phyloP scores from a whole-genome alignment of 2,329 filamentous ascomycete species.

The Arachnopeziza araneosa region DNA sequence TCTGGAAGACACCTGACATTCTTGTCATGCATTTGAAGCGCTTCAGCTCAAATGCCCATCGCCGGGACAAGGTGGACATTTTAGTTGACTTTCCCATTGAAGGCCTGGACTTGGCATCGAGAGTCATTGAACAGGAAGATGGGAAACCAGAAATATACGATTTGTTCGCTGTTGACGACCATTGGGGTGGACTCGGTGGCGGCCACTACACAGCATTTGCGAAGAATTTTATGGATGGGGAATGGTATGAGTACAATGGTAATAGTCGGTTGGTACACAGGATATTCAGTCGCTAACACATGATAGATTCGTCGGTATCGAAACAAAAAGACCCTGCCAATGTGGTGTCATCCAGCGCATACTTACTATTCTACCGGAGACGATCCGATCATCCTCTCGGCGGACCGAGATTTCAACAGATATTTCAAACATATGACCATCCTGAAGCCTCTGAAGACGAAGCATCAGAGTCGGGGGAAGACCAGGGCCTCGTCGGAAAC shows the following conservation, averaged over 20 bases:
- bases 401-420: constrained; percentile 65
- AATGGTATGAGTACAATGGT: constrained; percentile 99
- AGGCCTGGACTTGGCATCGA: constrained; percentile 72
- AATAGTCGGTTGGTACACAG: constrained; percentile 21
- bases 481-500: constrained; percentile 73
- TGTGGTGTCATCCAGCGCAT: constrained; percentile 72
- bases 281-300: constrained; percentile 35
- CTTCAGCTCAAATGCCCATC: constrained; percentile 77
- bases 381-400: constrained; percentile 73
- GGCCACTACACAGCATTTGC: constrained; percentile 95
- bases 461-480: constrained; percentile 66
- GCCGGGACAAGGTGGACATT: constrained; percentile 87
- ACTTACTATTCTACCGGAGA: constrained; percentile 92
- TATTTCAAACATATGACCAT: constrained; percentile 59
- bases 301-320: constrained; percentile 67
- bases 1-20: constrained; percentile 96
- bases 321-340: constrained; percentile 52
- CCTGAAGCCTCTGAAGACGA: constrained; percentile 38
- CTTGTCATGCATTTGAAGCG: constrained; percentile 92
- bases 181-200: constrained; percentile 87
- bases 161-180: constrained; percentile 91
- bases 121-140: constrained; percentile 74
- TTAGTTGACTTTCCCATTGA: constrained; percentile 88
- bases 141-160: constrained; percentile 85
- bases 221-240: constrained; percentile 80